Evolutionary conservation across 495 filamentous ascomycete genomes (phyloP), one percentile per base, ranked within the genome.

Genomic region (Daldinia caldariorum): DNA sequence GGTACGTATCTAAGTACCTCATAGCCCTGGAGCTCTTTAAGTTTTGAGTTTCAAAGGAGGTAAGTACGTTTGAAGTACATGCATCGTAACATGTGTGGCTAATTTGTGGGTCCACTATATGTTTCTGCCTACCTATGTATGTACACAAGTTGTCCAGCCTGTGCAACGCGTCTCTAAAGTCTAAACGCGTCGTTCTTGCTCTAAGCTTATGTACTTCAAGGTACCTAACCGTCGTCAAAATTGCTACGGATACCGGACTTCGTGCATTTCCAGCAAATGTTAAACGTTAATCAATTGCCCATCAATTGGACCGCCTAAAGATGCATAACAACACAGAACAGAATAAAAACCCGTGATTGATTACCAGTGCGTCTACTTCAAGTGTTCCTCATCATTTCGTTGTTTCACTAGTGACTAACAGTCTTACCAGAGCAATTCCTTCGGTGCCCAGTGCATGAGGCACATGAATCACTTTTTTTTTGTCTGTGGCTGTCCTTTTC

Each of bases 161-260:
- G 34, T 31, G 0, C 7, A 32, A 53, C 49, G 49, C 49, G 49
- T 53, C 49, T 35, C n/a, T 34, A 34, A 34, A 34, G 32, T 31
- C 31, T 2, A 26, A 53, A 53, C 49, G 49, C 49, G 49, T 53
- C 49, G 49, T 53, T 53, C 49, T 16, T 53, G 49, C 49, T 16
- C 18, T 47, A 47, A 26, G 26, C 3, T 1, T 26, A 26, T 22
- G 43, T 47, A 47, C 43, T 47, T 47, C 4, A 9, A 47, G 43
- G 43, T 47, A 47, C 43, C 18, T 47, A 47, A 47, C 43, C 18
- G 6, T 22, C 41, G 16, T 8, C 16, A 16, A 47, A 47, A 22
- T 22, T 20, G 43, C 9, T 22, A 47, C 22, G 43, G 9, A 10
- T 22, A 47, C 26, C 26, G 26, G 3, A 26, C 39, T 43, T 43